Evolutionary conservation across 352 stramenopile species (phyloP).

Genomic region (Phytophthora tentaculata): DNA sequence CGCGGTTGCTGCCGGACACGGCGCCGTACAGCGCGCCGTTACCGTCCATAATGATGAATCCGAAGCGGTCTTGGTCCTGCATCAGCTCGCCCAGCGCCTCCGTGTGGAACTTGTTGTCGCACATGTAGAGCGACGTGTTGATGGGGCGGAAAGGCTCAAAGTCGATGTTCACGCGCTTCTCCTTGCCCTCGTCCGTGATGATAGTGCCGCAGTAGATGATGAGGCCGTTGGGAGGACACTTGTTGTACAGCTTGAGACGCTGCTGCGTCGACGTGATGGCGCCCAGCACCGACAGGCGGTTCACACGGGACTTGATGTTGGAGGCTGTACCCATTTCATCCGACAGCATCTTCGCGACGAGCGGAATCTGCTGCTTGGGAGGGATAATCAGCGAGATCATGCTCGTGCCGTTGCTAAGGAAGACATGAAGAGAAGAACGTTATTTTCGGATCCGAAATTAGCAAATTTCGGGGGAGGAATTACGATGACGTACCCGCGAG

Average conservation of each 20-base stretch:
- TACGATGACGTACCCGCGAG: conserved; percentile 65
- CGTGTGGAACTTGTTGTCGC: conserved; percentile 99
- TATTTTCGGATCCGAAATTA: conserved; percentile 1
- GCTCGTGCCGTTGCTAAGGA: conserved; percentile 96
- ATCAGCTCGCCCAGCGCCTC: conserved; percentile 98
- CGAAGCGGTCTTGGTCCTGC: conserved; percentile 99
- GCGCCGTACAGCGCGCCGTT: conserved; percentile 99
- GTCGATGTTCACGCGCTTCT: conserved; percentile 99
- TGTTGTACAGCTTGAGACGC: conserved; percentile 99
- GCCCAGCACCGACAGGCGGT: conserved; percentile 97
- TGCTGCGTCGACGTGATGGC: conserved; percentile 99
- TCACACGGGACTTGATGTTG: conserved; percentile 99
- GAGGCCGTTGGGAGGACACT: conserved; percentile 96
- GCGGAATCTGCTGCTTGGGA: conserved; percentile 98
- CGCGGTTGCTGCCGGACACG: conserved; percentile 93
- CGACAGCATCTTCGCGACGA: conserved; percentile 98
- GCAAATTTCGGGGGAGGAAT: conserved; percentile 6
- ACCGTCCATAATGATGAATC: conserved; percentile 99
- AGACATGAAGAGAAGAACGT: neutral
- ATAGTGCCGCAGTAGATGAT: conserved; percentile 99
- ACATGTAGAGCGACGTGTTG: conserved; percentile 99
- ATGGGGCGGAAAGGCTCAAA: conserved; percentile 99
- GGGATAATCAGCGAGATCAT: conserved; percentile 99
- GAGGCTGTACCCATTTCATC: conserved; percentile 99
- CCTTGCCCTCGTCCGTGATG: conserved; percentile 99